Base-by-base conservation (phyloP, 441 rosid genomes). In the Croton setiger region DNA sequence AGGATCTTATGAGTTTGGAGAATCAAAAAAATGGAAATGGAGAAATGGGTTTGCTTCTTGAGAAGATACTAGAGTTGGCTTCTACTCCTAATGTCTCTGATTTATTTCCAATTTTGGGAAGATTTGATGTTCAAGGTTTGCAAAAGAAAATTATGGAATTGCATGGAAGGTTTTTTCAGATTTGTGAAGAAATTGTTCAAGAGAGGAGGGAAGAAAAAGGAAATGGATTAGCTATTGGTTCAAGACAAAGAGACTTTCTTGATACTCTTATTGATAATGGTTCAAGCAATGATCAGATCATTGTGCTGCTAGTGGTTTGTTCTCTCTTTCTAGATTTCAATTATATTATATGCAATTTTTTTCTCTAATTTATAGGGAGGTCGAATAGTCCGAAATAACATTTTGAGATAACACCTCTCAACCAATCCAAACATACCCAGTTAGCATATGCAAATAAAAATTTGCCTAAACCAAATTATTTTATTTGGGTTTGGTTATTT, bases 41-140 rank as follows among this genome's bases (percentile, higher is more conserved):
- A 41, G 75, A 70, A 43, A 58, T 78, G 69, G 70, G 63, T 53
- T 57, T 33, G 8, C 60, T 75, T n/a, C 51, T 80, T 17, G 63
- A 71, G 15, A 70, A 74, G 12, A 74, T 76, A 27, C 60, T 70
- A 49, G 69, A 72, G 63, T 36, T 78, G 61, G 74, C 72, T 62
- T 57, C 71, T 20, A 68, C 75, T 21, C 79, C 79, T 31, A 83
- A 83, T 60, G 68, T 83, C 3, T 80, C 82, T 5, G 86, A 80
- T 44, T 60, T 69, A 31, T 80, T 74, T 69, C 86, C 84, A 0
- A 44, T 78, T 8, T 61, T 83, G 27, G 68, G 78, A 7, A 48
- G 72, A 20, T 52, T 80, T 43, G 86, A 83, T 76, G 70, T 78
- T 6, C 83, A 78, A 69, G 76, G 83, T 31, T 63, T 80, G 33